Evolutionary conservation across 2,329 filamentous ascomycete genomes (phyloP), one percentile per base, ranked within the genome.

Genomic region (Neonectria ditissima): DNA sequence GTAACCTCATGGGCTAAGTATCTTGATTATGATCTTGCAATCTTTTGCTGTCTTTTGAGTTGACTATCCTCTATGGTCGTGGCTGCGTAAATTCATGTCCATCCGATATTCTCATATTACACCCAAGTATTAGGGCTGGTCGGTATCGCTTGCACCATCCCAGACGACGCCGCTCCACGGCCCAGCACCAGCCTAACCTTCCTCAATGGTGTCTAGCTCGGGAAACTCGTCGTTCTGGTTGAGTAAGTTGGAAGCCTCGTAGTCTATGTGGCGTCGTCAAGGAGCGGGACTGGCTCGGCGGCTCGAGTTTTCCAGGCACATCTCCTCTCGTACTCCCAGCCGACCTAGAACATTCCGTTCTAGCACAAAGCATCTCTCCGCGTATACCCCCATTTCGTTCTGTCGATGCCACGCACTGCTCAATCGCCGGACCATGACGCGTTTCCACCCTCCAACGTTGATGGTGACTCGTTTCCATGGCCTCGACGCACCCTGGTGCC

Each of bases 401-500:
- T 75, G 75, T 45, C 72, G 67, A 62, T 76, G 76, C 83, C 83
- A 84, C 10, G 74, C 73, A 44, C 74, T 73, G 52, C 80, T 75
- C 47, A 82, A 69, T 20, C 83, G 75, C 18, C 83, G 76, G 8
- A 83, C 77, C 80, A 83, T 80, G 44, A 80, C 75, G 11, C 75
- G 78, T 47, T 77, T 77, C 83, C 83, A 84, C 8, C 82, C 83
- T 5, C 83, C 83, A 1, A 84, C 79, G 32, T 83, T 84, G 60
- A 85, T 74, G n/a, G 77, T 80, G 55, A 84, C 77, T 30, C 71
- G 72, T 52, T 72, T 77, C 81, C 80, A 84, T 2, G 74, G 69
- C 2, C 68, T 51, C 6, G 58, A 55, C 9, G 62, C 54, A 1
- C 59, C 43, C 14, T 67, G 67, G 26, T 66, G 66, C 64, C 78